Conservation (phyloP, 805 yeast genomes). For the Lipomyces oligophaga region DNA sequence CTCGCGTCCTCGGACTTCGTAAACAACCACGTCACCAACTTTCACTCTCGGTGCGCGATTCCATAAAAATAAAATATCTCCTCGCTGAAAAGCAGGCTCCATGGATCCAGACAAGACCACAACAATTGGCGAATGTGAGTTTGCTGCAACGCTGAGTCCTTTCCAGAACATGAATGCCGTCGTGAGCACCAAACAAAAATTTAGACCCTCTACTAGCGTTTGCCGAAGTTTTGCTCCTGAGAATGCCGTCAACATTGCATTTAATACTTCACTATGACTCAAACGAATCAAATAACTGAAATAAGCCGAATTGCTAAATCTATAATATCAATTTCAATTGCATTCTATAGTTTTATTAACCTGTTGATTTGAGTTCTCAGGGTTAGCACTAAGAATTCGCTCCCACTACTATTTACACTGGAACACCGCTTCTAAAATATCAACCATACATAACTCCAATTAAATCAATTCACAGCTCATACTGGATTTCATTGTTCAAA, state of each 20-base stretch:
- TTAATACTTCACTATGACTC: too few species aligned
- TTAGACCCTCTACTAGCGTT: conserved; percentile 53
- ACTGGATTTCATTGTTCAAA: too few species aligned
- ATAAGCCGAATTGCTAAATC: too few species aligned
- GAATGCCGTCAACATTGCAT: conserved; percentile 6
- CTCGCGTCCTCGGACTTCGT: conserved; percentile 65
- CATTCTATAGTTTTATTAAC: too few species aligned
- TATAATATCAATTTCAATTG: too few species aligned
- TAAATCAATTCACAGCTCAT: too few species aligned
- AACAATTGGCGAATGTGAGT: conserved; percentile 89
- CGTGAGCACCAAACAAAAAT: conserved; percentile 73
- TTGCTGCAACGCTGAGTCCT: conserved; percentile 65
- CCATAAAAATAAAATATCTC: conserved; percentile 89
- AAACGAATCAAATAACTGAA: too few species aligned
- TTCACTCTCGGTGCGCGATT: conserved; percentile 63
- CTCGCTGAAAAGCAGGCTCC: conserved; percentile 99
- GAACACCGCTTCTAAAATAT: too few species aligned
- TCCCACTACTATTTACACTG: too few species aligned
- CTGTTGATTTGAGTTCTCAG: too few species aligned
- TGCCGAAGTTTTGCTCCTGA: conserved; percentile 41
- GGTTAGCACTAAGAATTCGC: too few species aligned
- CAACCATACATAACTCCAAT: too few species aligned
- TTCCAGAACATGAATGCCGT: conserved; percentile 94
- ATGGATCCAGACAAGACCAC: conserved; percentile 97
- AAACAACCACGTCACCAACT: conserved; percentile 93